Evolutionary conservation across 23 red algal species (phyloP).

Genomic region (Agarophyton chilense): DNA sequence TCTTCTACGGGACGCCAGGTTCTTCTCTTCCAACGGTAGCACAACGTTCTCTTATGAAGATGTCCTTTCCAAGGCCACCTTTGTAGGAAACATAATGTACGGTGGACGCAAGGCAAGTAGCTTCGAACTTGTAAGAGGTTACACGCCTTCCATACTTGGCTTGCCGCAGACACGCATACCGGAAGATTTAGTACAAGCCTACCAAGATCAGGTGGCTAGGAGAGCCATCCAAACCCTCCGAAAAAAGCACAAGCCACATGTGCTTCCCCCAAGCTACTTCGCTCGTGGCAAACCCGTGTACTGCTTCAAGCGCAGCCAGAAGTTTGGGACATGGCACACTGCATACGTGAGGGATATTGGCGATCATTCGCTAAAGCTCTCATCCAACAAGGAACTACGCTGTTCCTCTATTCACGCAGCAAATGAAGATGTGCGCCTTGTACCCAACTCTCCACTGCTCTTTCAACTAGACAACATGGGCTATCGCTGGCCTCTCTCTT

Average conservation of each 20-base stretch:
- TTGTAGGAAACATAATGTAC: conserved; percentile 19
- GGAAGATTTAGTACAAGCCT: too few species aligned
- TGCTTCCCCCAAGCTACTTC: background rate
- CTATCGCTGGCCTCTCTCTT: background rate
- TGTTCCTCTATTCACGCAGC: conserved; percentile 17
- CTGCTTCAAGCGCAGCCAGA: conserved; percentile 33
- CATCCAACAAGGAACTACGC: background rate
- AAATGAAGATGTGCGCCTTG: conserved; percentile 30
- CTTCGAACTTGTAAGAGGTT: conserved; percentile 9
- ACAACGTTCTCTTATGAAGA: background rate
- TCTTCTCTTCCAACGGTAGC: background rate
- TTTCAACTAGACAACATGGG: background rate
- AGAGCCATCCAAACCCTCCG: too few species aligned
- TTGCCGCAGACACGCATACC: too few species aligned
- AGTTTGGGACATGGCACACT: conserved; percentile 29
- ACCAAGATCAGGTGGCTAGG: too few species aligned
- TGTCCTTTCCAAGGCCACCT: conserved; percentile 28
- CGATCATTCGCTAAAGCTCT: conserved; percentile 7
- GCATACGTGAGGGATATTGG: background rate
- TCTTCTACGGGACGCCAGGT: conserved; percentile 9
- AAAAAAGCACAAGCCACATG: background rate
- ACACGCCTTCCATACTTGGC: background rate
- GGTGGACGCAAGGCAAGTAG: background rate
- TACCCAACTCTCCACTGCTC: background rate
- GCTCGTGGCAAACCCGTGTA: background rate